phyloP scores from a whole-genome alignment of 2,329 filamentous ascomycete species.

The Pseudogymnoascus sp. region DNA sequence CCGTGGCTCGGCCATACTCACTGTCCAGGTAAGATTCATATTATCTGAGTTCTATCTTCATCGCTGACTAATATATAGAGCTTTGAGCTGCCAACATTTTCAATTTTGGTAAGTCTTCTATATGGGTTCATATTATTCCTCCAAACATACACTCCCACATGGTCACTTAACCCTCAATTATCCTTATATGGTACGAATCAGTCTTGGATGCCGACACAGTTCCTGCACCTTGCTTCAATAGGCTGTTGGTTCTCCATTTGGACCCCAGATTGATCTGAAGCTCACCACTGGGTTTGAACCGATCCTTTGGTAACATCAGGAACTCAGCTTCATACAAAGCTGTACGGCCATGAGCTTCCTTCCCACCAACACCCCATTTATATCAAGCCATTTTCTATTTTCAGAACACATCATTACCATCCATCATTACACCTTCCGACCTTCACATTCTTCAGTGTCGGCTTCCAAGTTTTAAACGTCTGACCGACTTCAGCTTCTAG shows the following conservation, averaged over 20 bases:
- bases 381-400: conserved; percentile 12
- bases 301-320: neutral
- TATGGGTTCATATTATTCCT: neutral
- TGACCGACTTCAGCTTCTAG: neutral
- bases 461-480: neutral
- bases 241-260: neutral
- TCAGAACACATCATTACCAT: neutral
- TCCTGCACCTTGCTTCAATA: neutral
- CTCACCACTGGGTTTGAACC: neutral
- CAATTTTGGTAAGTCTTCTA: neutral
- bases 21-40: neutral
- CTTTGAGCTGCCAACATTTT: neutral
- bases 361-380: conserved; percentile 9
- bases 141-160: neutral
- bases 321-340: neutral
- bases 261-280: neutral
- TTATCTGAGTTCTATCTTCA: neutral
- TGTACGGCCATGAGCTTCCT: neutral
- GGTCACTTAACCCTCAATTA: neutral
- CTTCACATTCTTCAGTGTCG: neutral
- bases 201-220: neutral
- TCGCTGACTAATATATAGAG: conserved; percentile 3
- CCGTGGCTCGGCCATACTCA: neutral
- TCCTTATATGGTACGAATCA: neutral
- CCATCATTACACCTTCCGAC: neutral